These are phyloP conservation scores for Dendrocalamus sinicus DNA, from an alignment of 176 grass and related monocot species.

Conservation along the genomic window DNA sequence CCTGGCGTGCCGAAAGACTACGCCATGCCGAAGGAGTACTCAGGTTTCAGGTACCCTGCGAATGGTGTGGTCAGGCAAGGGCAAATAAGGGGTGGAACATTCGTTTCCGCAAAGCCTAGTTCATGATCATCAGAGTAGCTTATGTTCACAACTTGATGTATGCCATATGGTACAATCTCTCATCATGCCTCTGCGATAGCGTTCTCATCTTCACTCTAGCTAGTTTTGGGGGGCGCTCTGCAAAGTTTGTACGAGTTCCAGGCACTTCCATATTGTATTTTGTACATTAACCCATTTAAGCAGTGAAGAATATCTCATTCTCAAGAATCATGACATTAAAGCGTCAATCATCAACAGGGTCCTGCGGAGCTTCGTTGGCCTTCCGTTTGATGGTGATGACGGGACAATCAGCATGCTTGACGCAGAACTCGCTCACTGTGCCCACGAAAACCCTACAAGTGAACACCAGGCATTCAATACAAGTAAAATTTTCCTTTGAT, in stretches of 20 bases:
- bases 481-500: constrained; percentile 3
- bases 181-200: constrained; percentile 15
- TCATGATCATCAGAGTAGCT: constrained; percentile 47
- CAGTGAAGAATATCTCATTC: constrained; percentile 58
- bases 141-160: constrained; percentile 57
- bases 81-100: constrained; percentile 50
- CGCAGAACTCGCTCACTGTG: constrained; percentile 89
- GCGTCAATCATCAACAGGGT: constrained; percentile 77
- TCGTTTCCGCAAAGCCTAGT: constrained; percentile 56
- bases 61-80: constrained; percentile 56
- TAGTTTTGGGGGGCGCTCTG: constrained; percentile 50
- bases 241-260: constrained; percentile 45
- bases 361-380: constrained; percentile 73
- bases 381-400: constrained; percentile 94
- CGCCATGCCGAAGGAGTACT: constrained; percentile 55
- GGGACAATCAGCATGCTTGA: constrained; percentile 90
- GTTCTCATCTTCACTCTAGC: constrained; percentile 56
- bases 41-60: constrained; percentile 56
- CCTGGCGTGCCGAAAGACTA: constrained; percentile 39
- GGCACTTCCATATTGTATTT: constrained; percentile 47
- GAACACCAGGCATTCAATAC: background rate
- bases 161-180: constrained; percentile 44
- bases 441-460: constrained; percentile 85
- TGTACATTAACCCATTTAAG: constrained; percentile 65
- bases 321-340: constrained; percentile 7